A percentile compares a stretch with the other conserved stretches of the same genome.
phyloP scores from a whole-genome alignment of 75 land plant species.

The Sequoiadendron giganteum region DNA sequence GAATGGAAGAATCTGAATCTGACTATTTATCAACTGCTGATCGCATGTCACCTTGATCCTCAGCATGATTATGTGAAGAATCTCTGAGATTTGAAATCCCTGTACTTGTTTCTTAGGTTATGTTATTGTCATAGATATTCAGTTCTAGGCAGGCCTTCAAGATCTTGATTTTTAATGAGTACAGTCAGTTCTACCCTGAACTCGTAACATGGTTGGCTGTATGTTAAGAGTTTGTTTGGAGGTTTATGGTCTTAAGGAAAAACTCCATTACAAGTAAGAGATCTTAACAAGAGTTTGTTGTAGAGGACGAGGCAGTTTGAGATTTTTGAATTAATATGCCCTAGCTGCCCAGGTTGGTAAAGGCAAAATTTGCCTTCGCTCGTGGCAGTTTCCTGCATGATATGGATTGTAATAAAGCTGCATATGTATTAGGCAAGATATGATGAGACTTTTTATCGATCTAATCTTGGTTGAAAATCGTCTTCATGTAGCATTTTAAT shows the following conservation, averaged over 20 bases:
- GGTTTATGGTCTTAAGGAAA: neutral
- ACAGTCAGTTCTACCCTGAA: neutral
- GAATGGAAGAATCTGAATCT: constrained; percentile 9
- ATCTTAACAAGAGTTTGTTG: neutral
- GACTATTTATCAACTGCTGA: constrained; percentile 24
- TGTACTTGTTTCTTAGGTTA: constrained; percentile 1
- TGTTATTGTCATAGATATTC: neutral
- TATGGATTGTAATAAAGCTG: constrained; percentile 5
- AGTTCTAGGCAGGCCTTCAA: constrained; percentile 16
- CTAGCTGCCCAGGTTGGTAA: constrained; percentile 64
- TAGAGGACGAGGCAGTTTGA: neutral
- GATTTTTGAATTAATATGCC: neutral
- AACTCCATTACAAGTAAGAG: constrained; percentile 8
- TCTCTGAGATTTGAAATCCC: neutral
- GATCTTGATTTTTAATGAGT: neutral
- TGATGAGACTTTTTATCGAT: neutral
- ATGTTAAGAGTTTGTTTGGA: neutral
- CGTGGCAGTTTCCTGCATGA: constrained; percentile 46
- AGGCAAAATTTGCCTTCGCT: constrained; percentile 44
- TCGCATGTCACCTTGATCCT: constrained; percentile 26
- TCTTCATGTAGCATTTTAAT: neutral
- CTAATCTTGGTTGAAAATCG: neutral
- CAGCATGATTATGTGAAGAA: neutral
- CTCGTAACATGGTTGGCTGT: neutral
- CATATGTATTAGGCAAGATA: constrained; percentile 8